Base-by-base conservation (phyloP, 768 basidiomycete genomes). In the Xerocomus potaroensis region DNA sequence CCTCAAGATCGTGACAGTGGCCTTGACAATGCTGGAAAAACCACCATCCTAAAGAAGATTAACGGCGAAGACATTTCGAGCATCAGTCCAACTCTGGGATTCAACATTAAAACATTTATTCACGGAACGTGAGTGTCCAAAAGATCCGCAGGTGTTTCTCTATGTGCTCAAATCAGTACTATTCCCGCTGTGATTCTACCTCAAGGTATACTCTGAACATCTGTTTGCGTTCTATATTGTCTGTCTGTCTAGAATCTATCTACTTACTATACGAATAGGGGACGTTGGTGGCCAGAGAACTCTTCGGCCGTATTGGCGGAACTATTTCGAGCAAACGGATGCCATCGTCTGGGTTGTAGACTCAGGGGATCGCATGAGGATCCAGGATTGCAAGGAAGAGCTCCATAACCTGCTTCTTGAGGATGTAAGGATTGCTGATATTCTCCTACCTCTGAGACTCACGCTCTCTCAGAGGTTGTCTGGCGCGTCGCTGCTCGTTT, bases 301-400 rank as follows among this genome's bases (percentile, higher is more conserved):
- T 0, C 81, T 99, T 42, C 80, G 96, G 24, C 95, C 96, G 7
- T 98, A 98, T 66, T 99, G 96, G 96, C 75, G 91, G 21, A 99
- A 98, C 67, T 98, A 98, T 70, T 98, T 98, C 57, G 96, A 99
- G 68, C 91, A 93, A 68, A 98, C 96, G 9, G 96, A 98, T 68
- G 95, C 89, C 7, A 75, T 99, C 35, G 92, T 98, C 27, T 99
- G 96, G 96, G 95, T 99, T 15, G 94, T 99, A 33, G 96, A 99
- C 71, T 95, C 93, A 0, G 80, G 87, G 30, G 95, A 98, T 69
- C 78, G 88, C 33, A 75, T 91, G 72, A 79, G 96, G 51, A 90
- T 96, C 78, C 69, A 73, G 40, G 94, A 98, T 64, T 98, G 95
- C 69, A 86, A 78, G 61, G 72, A 81, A 40, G 96, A 99, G 68